Evolutionary conservation across 1,139 yeast species (phyloP).

Genomic region (Hansenula sp.): DNA sequence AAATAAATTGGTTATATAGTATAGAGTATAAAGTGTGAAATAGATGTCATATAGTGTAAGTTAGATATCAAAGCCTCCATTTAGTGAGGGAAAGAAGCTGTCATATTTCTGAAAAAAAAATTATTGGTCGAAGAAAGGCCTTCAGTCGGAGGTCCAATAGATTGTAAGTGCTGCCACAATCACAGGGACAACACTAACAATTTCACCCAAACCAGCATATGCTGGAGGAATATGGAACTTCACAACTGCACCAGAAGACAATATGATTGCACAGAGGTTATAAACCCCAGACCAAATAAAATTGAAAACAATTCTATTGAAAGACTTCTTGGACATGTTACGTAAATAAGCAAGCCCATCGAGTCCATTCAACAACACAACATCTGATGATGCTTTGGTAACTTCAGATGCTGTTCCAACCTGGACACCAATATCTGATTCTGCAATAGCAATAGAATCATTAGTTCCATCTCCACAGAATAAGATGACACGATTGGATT

Average conservation of each 20-base stretch:
- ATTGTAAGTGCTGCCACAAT: neutral
- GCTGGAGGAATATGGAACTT: slow-evolving; percentile 44
- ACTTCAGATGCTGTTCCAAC: slow-evolving; percentile 78
- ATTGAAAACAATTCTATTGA: slow-evolving; percentile 61
- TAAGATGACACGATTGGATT: slow-evolving; percentile 39
- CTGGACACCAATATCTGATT: slow-evolving; percentile 76
- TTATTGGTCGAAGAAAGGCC: no score
- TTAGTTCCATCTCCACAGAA: slow-evolving; percentile 86
- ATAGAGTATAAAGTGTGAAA: no score
- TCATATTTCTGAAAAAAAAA: no score
- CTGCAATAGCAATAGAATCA: slow-evolving; percentile 81
- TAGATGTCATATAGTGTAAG: no score
- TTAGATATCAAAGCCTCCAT: no score
- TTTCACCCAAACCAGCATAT: slow-evolving; percentile 15
- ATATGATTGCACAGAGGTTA: slow-evolving; percentile 68
- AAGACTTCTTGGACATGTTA: slow-evolving; percentile 56
- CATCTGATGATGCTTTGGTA: slow-evolving; percentile 81
- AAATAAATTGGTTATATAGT: no score
- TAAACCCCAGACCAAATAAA: slow-evolving; percentile 70
- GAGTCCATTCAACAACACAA: slow-evolving; percentile 40
- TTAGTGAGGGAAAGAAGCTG: no score
- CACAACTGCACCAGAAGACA: slow-evolving; percentile 60
- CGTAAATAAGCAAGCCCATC: slow-evolving; percentile 61
- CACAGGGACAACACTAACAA: slow-evolving; percentile 1
- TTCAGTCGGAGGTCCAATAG: no score